Evolutionary conservation across 306 rosid species (phyloP).

Genomic region (Abrus precatorius): DNA sequence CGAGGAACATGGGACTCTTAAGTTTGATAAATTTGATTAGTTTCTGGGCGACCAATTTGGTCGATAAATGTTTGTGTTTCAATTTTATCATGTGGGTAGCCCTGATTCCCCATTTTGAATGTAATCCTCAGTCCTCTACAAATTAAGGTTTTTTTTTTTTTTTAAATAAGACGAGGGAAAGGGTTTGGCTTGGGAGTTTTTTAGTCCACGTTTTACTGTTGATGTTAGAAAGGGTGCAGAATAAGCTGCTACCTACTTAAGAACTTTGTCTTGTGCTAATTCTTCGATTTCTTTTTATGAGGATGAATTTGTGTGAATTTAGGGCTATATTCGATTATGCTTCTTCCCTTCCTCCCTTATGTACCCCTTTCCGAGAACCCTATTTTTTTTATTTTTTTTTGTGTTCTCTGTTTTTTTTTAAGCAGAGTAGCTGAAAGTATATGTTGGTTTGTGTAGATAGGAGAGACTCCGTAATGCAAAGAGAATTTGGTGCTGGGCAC

Average conservation of each 20-base stretch:
- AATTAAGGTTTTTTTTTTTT: neutral
- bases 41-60: neutral
- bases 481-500: neutral
- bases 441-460: neutral
- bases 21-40: constrained; percentile 33
- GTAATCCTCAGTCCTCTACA: neutral
- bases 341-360: neutral
- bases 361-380: neutral
- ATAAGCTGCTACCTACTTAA: neutral
- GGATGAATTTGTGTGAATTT: neutral
- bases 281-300: neutral
- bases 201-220: neutral
- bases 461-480: too few species aligned
- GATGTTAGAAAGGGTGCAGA: neutral
- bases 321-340: neutral
- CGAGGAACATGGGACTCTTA: neutral
- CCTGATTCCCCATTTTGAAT: too few species aligned
- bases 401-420: neutral
- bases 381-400: neutral
- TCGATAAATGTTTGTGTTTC: neutral
- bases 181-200: neutral
- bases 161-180: neutral
- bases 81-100: constrained; percentile 10
- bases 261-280: neutral
- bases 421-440: neutral